Evolutionary conservation across 495 filamentous ascomycete species (phyloP).

Genomic region (Cladorrhinum samala): DNA sequence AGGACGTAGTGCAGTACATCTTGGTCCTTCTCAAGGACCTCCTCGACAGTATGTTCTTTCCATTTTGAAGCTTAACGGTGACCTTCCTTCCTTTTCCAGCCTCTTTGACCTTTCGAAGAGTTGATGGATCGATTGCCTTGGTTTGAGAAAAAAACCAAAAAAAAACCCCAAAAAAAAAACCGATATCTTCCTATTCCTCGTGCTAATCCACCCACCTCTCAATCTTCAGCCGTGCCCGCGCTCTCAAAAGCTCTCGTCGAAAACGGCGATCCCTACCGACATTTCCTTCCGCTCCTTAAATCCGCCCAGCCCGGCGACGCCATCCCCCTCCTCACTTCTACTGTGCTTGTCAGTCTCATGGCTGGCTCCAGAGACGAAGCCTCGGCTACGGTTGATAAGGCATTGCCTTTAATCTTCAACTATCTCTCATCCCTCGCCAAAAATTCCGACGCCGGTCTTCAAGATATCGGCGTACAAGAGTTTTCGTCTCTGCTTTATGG

Average conservation of each 20-base stretch:
- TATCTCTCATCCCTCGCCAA: conserved; percentile 80
- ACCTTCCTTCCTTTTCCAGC: conserved; percentile 1
- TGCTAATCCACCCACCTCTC: conserved; percentile 14
- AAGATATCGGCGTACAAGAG: conserved; percentile 91
- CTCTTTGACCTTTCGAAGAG: neutral
- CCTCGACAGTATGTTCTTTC: conserved; percentile 60
- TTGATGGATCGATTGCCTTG: too few species aligned
- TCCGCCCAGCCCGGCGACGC: conserved; percentile 77
- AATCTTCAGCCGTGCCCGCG: conserved; percentile 67
- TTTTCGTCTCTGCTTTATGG: conserved; percentile 83
- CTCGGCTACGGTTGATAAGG: conserved; percentile 54
- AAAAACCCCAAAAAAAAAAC: too few species aligned
- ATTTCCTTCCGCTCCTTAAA: conserved; percentile 80
- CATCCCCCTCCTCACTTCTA: conserved; percentile 83
- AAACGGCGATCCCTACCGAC: conserved; percentile 71
- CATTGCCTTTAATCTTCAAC: conserved; percentile 76
- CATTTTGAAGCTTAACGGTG: neutral
- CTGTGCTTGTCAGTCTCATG: conserved; percentile 76
- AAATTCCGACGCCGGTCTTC: conserved; percentile 70
- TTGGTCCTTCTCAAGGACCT: conserved; percentile 84
- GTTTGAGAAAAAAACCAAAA: too few species aligned
- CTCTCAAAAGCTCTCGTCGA: conserved; percentile 68
- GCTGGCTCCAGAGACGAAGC: conserved; percentile 58
- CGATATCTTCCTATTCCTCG: too few species aligned
- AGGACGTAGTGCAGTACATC: conserved; percentile 91